Percentiles rank a stretch among this genome's conserved stretches.
phyloP scores from a whole-genome alignment of 495 filamentous ascomycete genomes.

The Letharia lupina region DNA sequence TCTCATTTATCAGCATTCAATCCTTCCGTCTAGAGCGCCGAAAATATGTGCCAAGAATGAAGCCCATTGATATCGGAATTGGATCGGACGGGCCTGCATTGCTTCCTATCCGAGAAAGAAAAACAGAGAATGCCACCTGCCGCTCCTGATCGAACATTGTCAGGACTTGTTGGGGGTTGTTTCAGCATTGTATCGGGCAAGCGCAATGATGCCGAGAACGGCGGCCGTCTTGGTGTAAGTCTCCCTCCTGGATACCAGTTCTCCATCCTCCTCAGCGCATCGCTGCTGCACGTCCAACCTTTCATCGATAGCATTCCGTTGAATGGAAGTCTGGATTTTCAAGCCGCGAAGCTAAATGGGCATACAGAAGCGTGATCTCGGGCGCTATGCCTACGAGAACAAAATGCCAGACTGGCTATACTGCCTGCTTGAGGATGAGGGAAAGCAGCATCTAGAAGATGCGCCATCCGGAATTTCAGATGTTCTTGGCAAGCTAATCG shows the following conservation, averaged over 20 bases:
- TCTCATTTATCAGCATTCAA: too few relatives aligned
- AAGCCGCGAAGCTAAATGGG: not conserved
- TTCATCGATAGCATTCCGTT: not conserved
- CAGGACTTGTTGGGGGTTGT: not conserved
- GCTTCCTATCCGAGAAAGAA: not conserved
- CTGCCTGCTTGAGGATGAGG: conserved; percentile 54
- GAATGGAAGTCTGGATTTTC: not conserved
- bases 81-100: too few relatives aligned
- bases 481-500: not conserved
- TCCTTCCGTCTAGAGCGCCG: too few relatives aligned
- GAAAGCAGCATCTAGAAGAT: conserved; percentile 35
- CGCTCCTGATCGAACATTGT: not conserved
- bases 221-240: not conserved
- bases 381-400: conserved; percentile 74
- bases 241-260: not conserved
- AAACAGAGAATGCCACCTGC: not conserved
- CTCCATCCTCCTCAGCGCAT: not conserved
- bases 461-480: not conserved
- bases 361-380: conserved; percentile 53
- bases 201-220: not conserved
- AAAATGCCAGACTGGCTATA: conserved; percentile 75
- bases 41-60: not conserved
- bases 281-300: not conserved
- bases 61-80: too few relatives aligned
- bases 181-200: not conserved